phyloP scores from a whole-genome alignment of 2,329 filamentous ascomycete species.

The Hymenoscyphus repandus region DNA sequence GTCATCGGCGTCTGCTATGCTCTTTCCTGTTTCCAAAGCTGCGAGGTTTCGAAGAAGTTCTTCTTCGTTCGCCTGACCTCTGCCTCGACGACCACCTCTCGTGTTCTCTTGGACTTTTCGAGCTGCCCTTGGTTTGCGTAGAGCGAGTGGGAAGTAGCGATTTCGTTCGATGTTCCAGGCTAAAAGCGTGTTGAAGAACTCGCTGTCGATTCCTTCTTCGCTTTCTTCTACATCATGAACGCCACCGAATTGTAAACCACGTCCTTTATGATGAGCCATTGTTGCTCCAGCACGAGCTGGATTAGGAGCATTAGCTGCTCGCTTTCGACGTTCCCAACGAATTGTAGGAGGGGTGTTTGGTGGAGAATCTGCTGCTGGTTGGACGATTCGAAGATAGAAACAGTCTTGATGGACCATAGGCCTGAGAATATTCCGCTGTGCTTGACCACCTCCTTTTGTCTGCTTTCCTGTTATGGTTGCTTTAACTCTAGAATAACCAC shows the following conservation, averaged over 20 bases:
- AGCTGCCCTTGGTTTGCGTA: constrained; percentile 68
- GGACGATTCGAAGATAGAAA: constrained; percentile 81
- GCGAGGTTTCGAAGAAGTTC: constrained; percentile 84
- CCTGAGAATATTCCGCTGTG: constrained; percentile 69
- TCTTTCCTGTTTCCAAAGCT: constrained; percentile 71
- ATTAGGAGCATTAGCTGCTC: constrained; percentile 80
- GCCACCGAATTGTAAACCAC: constrained; percentile 89
- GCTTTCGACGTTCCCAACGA: constrained; percentile 90
- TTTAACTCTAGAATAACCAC: constrained; percentile 91
- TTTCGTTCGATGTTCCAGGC: constrained; percentile 96
- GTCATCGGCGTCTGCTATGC: constrained; percentile 47
- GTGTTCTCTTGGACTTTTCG: constrained; percentile 54
- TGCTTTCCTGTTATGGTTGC: constrained; percentile 58
- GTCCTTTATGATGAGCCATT: constrained; percentile 90
- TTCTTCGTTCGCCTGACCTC: constrained; percentile 85
- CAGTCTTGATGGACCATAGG: constrained; percentile 92
- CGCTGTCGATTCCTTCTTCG: constrained; percentile 92
- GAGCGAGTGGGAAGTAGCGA: constrained; percentile 77
- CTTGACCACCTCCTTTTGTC: constrained; percentile 50
- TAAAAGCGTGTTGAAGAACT: constrained; percentile 90
- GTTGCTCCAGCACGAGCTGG: constrained; percentile 83
- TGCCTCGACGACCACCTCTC: constrained; percentile 58
- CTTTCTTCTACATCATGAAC: constrained; percentile 89
- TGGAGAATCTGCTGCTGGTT: constrained; percentile 62
- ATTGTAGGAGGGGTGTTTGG: constrained; percentile 64